Percentiles rank a stretch among this genome's conserved stretches.
Evolutionary conservation across 164 flowering plant species (phyloP).

Genomic region (Tinospora cordifolia): DNA sequence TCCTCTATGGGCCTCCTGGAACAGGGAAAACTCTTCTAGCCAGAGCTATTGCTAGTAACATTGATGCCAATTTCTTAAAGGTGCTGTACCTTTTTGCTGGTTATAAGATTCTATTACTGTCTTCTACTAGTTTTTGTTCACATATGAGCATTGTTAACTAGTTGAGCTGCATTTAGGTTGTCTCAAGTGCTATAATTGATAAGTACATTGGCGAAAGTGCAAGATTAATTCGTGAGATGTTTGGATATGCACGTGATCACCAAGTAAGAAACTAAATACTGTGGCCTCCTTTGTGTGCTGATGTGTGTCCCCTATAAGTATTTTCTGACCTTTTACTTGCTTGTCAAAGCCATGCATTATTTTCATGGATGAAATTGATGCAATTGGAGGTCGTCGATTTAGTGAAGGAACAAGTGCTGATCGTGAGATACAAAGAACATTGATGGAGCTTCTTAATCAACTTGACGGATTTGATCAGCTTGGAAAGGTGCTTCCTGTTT

Average conservation of each 20-base stretch:
- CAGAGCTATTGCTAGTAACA: conserved; percentile 78
- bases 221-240: conserved; percentile 75
- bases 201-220: conserved; percentile 89
- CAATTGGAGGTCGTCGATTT: conserved; percentile 85
- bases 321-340: background rate
- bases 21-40: conserved; percentile 82
- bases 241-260: conserved; percentile 81
- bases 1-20: conserved; percentile 88
- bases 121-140: background rate
- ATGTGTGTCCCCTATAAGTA: background rate
- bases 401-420: conserved; percentile 85
- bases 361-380: conserved; percentile 94
- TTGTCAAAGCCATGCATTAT: conserved; percentile 68
- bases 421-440: conserved; percentile 81
- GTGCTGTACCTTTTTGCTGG: conserved; percentile 15
- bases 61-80: conserved; percentile 84
- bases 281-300: background rate
- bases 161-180: conserved; percentile 42
- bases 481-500: conserved; percentile 49
- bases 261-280: conserved; percentile 40
- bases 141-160: background rate
- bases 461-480: conserved; percentile 83
- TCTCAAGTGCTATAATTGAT: conserved; percentile 79
- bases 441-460: conserved; percentile 84
- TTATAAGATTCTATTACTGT: background rate